These are phyloP conservation scores for Metarhizium robertsii DNA, from an alignment of 2,329 filamentous ascomycete species.

Conservation along the genomic window DNA sequence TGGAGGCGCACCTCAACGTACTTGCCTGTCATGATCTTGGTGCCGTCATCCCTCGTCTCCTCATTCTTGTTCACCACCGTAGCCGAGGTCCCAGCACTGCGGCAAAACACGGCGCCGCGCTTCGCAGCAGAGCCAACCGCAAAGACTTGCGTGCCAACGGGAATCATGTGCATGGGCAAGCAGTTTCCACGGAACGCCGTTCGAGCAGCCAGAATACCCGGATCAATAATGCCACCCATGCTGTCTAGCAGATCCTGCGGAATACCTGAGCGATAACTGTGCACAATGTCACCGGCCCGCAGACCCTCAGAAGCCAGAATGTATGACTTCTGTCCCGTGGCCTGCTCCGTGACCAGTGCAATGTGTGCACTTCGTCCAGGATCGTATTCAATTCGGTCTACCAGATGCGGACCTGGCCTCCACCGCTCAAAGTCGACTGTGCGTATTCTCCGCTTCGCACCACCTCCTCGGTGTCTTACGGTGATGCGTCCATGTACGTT, in stretches of 20 bases:
- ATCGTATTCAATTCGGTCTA: constrained; percentile 94
- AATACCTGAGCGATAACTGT: constrained; percentile 87
- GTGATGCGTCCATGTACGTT: constrained; percentile 83
- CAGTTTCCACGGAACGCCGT: constrained; percentile 94
- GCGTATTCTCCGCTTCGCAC: constrained; percentile 82
- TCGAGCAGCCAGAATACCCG: constrained; percentile 89
- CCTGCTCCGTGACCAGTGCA: constrained; percentile 69
- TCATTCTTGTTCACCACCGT: constrained; percentile 85
- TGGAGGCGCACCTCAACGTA: constrained; percentile 81
- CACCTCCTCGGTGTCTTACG: constrained; percentile 85
- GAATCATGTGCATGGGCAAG: constrained; percentile 89
- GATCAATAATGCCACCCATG: constrained; percentile 90
- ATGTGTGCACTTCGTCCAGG: constrained; percentile 90
- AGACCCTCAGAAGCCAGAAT: constrained; percentile 94
- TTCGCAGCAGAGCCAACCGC: constrained; percentile 72
- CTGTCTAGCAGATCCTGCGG: constrained; percentile 76
- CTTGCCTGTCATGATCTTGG: constrained; percentile 56
- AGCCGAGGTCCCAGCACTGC: constrained; percentile 88
- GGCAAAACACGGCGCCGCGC: constrained; percentile 79
- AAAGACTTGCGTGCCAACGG: constrained; percentile 85
- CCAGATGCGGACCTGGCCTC: constrained; percentile 70
- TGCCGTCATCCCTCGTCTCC: constrained; percentile 50
- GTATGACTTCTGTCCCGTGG: constrained; percentile 71
- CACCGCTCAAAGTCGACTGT: constrained; percentile 81
- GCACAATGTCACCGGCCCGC: constrained; percentile 80